A percentile compares a stretch with the other conserved stretches of the same genome.
Conservation (phyloP, 768 basidiomycete species). For the Hericium rajendrae region DNA sequence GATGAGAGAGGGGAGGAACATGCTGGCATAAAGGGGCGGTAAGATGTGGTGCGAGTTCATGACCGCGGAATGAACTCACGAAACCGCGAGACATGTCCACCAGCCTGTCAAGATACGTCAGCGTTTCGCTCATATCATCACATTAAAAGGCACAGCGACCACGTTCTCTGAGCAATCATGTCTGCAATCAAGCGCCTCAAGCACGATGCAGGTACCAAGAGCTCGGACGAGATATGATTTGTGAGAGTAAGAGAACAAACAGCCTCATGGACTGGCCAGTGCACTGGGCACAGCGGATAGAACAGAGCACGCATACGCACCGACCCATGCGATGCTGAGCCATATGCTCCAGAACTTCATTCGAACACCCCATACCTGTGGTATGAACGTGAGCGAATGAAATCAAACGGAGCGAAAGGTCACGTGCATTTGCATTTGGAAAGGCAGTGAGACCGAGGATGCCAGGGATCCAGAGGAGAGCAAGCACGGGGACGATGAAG, state of each 20-base stretch:
- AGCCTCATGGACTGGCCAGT: no score
- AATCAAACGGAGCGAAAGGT: neutral
- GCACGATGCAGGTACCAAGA: no score
- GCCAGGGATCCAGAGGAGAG: conserved; percentile 61
- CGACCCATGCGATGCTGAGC: conserved; percentile 72
- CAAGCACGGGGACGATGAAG: conserved; percentile 68
- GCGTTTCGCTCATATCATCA: neutral
- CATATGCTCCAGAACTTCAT: conserved; percentile 80
- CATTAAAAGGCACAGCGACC: no score
- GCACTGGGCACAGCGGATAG: neutral
- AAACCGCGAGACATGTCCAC: conserved; percentile 64
- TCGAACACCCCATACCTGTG: conserved; percentile 47
- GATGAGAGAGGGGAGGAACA: conserved; percentile 40
- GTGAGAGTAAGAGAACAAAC: no score
- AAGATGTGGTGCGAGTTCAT: neutral
- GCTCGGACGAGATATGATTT: no score
- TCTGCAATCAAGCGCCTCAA: no score
- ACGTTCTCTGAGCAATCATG: no score
- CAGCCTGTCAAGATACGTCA: conserved; percentile 38
- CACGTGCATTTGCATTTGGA: conserved; percentile 41
- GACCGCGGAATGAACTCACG: conserved; percentile 32
- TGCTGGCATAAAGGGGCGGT: conserved; percentile 6
- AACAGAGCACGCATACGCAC: conserved; percentile 21
- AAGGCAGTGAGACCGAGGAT: conserved; percentile 53
- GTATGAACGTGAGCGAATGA: neutral